Percentiles rank a stretch among this genome's conserved stretches.
These are phyloP conservation scores for Skeletonema menzelii DNA, from an alignment of 108 stramenopile species.

Conservation along the genomic window DNA sequence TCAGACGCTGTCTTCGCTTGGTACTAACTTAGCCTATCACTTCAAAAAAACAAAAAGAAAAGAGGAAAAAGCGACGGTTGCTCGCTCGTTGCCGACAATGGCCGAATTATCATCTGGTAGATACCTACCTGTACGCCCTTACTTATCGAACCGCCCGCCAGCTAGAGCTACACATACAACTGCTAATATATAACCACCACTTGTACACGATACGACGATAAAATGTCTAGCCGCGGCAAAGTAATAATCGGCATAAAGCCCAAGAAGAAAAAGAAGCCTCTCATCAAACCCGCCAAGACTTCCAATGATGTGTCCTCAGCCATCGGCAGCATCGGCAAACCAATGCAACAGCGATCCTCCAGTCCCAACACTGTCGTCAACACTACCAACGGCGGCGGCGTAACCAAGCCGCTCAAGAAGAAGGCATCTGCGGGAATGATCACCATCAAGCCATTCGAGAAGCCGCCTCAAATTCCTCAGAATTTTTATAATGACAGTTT, in stretches of 20 bases:
- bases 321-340: neutral
- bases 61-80: too few species aligned
- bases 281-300: neutral
- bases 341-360: neutral
- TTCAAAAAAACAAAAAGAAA: neutral
- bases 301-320: neutral
- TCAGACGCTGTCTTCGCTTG: neutral
- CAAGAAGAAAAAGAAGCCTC: slow-evolving; percentile 33
- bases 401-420: neutral
- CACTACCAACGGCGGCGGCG: neutral
- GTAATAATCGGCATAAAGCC: slow-evolving; percentile 13
- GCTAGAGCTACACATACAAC: too few species aligned
- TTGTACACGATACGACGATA: neutral
- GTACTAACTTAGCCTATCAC: neutral
- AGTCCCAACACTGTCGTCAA: slow-evolving; percentile 17
- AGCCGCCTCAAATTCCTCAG: slow-evolving; percentile 70
- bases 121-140: too few species aligned
- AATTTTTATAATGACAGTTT: slow-evolving; percentile 73
- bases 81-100: neutral
- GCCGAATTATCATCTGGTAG: too few species aligned
- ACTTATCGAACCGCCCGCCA: too few species aligned
- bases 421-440: slow-evolving; percentile 22
- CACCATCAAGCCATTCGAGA: slow-evolving; percentile 73
- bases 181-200: neutral
- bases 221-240: slow-evolving; percentile 3